phyloP scores from a whole-genome alignment of 2,329 filamentous ascomycete genomes.

The Ophiostoma quercus region DNA sequence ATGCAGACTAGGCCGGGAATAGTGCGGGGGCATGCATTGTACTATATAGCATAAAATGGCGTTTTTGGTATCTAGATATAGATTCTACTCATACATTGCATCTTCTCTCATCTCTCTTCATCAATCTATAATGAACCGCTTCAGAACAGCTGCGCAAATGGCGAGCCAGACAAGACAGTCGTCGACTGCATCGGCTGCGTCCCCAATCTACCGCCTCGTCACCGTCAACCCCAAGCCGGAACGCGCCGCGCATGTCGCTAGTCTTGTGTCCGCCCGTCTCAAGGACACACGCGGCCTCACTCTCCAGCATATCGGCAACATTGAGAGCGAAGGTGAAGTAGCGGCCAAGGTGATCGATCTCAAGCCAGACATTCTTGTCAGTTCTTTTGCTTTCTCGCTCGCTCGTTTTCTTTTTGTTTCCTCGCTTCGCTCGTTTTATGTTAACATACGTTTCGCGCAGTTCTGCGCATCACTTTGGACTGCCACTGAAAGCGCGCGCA shows the following conservation, averaged over 20 bases:
- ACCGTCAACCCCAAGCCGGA: slow-evolving; percentile 66
- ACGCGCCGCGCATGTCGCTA: slow-evolving; percentile 57
- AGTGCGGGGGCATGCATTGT: not conserved
- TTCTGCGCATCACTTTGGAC: not conserved
- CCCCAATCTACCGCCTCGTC: slow-evolving; percentile 52
- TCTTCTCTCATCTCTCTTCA: too few species aligned
- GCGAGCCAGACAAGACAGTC: not conserved
- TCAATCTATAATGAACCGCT: not conserved
- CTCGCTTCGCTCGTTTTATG: not conserved
- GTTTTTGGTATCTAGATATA: not conserved
- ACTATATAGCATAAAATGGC: slow-evolving; percentile 18
- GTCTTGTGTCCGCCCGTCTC: slow-evolving; percentile 51
- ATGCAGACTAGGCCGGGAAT: not conserved
- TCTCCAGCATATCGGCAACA: slow-evolving; percentile 59
- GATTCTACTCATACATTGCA: not conserved
- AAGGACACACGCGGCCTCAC: slow-evolving; percentile 38
- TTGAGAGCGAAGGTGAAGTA: slow-evolving; percentile 43
- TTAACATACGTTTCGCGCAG: not conserved
- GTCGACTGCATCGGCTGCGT: not conserved
- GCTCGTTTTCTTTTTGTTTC: not conserved
- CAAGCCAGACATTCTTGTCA: not conserved
- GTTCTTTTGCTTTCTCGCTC: not conserved
- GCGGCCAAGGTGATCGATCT: not conserved
- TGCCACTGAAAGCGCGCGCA: not conserved
- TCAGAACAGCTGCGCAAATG: not conserved